A percentile compares a stretch with the other conserved stretches of the same genome.
Evolutionary conservation across 805 yeast genomes (phyloP).

Genomic region (Cyberlindnera subsufficiens): DNA sequence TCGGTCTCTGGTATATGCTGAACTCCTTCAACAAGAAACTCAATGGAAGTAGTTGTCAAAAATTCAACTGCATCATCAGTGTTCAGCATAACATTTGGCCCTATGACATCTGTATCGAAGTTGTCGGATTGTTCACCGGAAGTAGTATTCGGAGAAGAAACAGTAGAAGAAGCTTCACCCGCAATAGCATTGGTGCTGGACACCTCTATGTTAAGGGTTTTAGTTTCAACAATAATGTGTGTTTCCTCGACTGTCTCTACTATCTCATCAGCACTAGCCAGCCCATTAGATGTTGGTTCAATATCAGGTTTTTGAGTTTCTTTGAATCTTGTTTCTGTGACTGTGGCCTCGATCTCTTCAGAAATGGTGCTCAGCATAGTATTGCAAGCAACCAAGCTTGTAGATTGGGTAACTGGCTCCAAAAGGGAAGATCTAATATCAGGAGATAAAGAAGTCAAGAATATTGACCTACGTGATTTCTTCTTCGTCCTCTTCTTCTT

Average conservation of each 20-base stretch:
- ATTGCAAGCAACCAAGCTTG: too few species aligned
- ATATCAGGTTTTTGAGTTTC: too few species aligned
- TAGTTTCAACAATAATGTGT: too few species aligned
- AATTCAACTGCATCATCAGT: not conserved
- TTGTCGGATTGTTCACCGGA: not conserved
- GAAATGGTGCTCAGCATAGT: too few species aligned
- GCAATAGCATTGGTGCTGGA: not conserved
- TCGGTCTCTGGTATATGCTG: constrained; percentile 5
- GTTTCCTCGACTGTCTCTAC: not conserved
- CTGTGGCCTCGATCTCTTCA: too few species aligned
- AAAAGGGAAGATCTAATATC: too few species aligned
- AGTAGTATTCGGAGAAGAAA: not conserved
- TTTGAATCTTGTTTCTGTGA: not conserved
- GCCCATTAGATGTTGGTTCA: too few species aligned
- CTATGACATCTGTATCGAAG: not conserved
- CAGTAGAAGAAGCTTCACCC: not conserved
- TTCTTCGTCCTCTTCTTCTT: constrained; percentile 9
- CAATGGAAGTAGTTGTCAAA: not conserved
- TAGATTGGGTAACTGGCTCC: too few species aligned
- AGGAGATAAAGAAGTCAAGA: too few species aligned
- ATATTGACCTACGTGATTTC: not conserved
- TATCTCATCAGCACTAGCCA: not conserved
- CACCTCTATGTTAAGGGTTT: too few species aligned
- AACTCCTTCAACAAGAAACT: not conserved
- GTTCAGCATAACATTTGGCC: not conserved